Conservation (phyloP, 345 rosid genomes). For the Syzygium grande region DNA sequence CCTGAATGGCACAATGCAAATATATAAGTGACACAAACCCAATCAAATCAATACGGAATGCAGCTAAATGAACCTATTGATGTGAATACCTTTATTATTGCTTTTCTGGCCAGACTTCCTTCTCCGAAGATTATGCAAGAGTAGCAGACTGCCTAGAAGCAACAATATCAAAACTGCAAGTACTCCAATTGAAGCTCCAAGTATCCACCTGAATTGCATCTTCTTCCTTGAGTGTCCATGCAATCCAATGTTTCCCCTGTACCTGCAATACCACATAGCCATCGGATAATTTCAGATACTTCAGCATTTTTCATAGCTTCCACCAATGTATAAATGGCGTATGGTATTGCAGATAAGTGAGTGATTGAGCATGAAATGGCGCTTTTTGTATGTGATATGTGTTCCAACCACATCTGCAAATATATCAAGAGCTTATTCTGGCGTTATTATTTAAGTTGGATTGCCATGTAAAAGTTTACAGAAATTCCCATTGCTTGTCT, state of each 20-base stretch:
- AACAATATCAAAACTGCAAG: constrained; percentile 41
- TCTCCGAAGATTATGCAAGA: constrained; percentile 28
- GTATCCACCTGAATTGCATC: constrained; percentile 33
- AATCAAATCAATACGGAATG: not conserved
- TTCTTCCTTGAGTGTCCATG: constrained; percentile 34
- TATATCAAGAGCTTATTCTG: not conserved
- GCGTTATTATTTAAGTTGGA: not conserved
- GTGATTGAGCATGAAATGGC: not conserved
- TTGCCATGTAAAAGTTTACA: not conserved
- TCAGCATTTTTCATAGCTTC: not conserved
- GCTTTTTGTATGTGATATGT: not conserved
- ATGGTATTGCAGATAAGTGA: not conserved
- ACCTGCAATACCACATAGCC: constrained; percentile 37
- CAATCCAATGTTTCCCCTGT: constrained; percentile 50
- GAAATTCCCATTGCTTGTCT: not conserved
- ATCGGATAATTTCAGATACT: not conserved
- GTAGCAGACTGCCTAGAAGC: constrained; percentile 38
- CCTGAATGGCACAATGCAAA: constrained; percentile 29
- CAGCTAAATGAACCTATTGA: not conserved
- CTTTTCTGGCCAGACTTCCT: constrained; percentile 16
- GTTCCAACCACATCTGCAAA: not conserved
- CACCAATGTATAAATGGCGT: not conserved
- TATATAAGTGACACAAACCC: not conserved
- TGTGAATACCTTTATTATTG: constrained; percentile 39
- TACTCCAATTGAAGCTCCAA: constrained; percentile 51